phyloP scores from a whole-genome alignment of 2,329 filamentous ascomycete genomes.

The Venturia pyrina region DNA sequence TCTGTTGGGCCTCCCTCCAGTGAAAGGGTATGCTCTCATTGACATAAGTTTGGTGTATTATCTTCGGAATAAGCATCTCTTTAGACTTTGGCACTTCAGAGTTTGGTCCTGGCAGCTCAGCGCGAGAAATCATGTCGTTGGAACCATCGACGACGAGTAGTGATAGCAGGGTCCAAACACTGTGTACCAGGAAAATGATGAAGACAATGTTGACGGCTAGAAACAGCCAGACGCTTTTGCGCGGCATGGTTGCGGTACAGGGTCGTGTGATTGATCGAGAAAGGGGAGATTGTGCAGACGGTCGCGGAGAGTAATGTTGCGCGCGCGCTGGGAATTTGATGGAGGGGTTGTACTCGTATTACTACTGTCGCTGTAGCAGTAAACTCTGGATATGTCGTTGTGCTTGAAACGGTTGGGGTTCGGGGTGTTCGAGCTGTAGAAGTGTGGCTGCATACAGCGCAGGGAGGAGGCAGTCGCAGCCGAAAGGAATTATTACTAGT shows the following conservation, averaged over 20 bases:
- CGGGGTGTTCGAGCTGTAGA: background rate
- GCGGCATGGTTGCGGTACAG: conserved; percentile 1
- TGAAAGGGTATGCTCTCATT: conserved; percentile 58
- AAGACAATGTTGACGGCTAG: conserved; percentile 55
- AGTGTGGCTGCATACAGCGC: background rate
- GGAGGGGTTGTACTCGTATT: background rate
- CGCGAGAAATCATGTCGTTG: conserved; percentile 54
- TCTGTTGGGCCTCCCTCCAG: conserved; percentile 56
- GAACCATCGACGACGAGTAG: conserved; percentile 59
- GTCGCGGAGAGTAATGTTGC: background rate
- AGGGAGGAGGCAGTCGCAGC: background rate
- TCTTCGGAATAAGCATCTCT: conserved; percentile 57
- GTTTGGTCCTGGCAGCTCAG: conserved; percentile 56
- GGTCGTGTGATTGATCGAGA: background rate
- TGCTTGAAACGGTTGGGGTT: background rate
- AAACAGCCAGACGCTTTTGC: conserved; percentile 47
- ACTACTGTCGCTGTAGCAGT: background rate
- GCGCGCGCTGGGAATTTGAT: background rate
- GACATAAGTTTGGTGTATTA: conserved; percentile 68
- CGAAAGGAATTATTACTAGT: background rate
- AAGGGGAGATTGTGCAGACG: background rate
- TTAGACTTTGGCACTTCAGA: conserved; percentile 47
- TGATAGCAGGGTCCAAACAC: conserved; percentile 60
- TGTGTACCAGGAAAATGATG: conserved; percentile 53
- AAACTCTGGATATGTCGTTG: background rate